Evolutionary conservation across 495 filamentous ascomycete species (phyloP).

Genomic region (Lasiosphaeria hispida): DNA sequence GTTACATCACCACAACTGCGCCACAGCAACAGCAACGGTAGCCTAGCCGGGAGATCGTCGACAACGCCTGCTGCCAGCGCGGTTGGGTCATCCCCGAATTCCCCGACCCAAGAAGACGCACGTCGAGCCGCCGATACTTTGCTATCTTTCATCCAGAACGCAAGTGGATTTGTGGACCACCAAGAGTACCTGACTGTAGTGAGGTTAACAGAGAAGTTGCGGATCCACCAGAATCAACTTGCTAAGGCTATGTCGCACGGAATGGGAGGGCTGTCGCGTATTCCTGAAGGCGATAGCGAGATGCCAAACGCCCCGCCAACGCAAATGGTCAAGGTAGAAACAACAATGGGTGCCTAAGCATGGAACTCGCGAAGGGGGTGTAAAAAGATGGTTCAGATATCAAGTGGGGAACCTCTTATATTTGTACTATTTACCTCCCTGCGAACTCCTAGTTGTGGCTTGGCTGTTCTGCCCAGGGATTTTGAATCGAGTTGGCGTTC

Average conservation of each 20-base stretch:
- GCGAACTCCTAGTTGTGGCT: too few relatives aligned
- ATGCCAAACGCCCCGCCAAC: constrained; percentile 34
- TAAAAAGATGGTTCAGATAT: too few relatives aligned
- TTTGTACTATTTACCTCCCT: too few relatives aligned
- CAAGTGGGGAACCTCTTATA: too few relatives aligned
- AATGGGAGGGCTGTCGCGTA: constrained; percentile 66
- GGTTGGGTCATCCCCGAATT: constrained; percentile 50
- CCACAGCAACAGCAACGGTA: constrained; percentile 54
- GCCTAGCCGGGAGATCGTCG: constrained; percentile 45
- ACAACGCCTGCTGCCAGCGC: constrained; percentile 42
- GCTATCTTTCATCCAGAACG: constrained; percentile 77
- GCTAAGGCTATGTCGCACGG: constrained; percentile 47
- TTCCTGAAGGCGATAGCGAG: constrained; percentile 60
- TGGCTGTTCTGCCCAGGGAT: too few relatives aligned
- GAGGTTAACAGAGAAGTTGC: constrained; percentile 85
- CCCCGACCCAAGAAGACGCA: constrained; percentile 88
- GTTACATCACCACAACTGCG: constrained; percentile 52
- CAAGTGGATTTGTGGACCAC: constrained; percentile 67
- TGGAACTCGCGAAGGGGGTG: neutral
- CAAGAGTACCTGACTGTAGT: constrained; percentile 81
- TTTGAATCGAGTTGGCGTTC: too few relatives aligned
- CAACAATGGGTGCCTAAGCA: constrained; percentile 19
- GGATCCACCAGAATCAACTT: constrained; percentile 59
- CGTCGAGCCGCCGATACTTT: constrained; percentile 80
- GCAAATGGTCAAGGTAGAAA: constrained; percentile 19